These are phyloP conservation scores for Batkoa obscura DNA, from an alignment of 371 early-diverging fungal genomes.

Conservation along the genomic window DNA sequence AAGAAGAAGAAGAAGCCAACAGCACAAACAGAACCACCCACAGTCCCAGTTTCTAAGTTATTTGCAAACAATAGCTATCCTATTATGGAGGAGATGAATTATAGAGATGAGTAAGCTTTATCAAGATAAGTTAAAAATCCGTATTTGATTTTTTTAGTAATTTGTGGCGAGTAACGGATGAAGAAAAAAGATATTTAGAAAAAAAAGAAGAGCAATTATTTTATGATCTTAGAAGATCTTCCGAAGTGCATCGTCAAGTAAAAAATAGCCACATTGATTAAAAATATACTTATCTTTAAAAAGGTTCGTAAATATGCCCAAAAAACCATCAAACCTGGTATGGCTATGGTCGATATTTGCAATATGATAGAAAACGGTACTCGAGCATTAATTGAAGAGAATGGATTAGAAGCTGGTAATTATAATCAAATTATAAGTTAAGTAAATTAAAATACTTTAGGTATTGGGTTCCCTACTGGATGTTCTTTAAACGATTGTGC, in stretches of 20 bases:
- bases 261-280: background rate
- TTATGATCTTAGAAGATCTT: conserved; percentile 71
- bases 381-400: conserved; percentile 76
- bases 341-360: conserved; percentile 83
- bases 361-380: conserved; percentile 93
- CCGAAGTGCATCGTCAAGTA: conserved; percentile 81
- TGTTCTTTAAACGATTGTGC: conserved; percentile 93
- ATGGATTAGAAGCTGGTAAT: conserved; percentile 46
- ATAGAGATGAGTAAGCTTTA: conserved; percentile 42
- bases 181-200: conserved; percentile 57
- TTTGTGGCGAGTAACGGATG: conserved; percentile 50
- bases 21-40: conserved; percentile 49
- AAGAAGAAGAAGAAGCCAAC: conserved; percentile 6
- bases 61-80: conserved; percentile 46
- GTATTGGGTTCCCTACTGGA: conserved; percentile 98
- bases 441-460: too few species aligned
- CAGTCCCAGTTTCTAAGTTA: conserved; percentile 51
- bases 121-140: conserved; percentile 31
- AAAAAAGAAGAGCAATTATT: conserved; percentile 35
- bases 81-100: conserved; percentile 48
- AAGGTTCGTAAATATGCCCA: conserved; percentile 69
- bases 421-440: too few species aligned
- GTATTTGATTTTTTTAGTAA: conserved; percentile 21
- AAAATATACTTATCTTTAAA: background rate
- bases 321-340: conserved; percentile 84